These are phyloP conservation scores for Isabelozyma pseudorhagii DNA, from an alignment of 805 yeast species.

Conservation along the genomic window DNA sequence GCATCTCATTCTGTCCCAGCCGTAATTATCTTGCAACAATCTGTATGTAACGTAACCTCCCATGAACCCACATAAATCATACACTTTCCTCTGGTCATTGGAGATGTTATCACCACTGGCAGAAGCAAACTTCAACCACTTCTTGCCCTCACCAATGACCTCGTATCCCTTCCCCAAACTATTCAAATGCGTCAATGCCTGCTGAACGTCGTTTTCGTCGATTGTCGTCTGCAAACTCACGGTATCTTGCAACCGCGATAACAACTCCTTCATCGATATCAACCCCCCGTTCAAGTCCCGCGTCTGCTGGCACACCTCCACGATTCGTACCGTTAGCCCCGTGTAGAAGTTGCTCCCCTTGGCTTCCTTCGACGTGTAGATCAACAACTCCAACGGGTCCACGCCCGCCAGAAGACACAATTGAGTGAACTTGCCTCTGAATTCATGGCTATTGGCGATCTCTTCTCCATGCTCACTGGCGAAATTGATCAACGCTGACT, in stretches of 20 bases:
- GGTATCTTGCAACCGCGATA: conserved; percentile 24
- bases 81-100: conserved; percentile 64
- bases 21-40: conserved; percentile 67
- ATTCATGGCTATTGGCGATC: conserved; percentile 58
- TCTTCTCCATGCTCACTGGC: conserved; percentile 70
- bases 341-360: conserved; percentile 53
- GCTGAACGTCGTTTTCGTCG: conserved; percentile 51
- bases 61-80: conserved; percentile 71
- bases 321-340: conserved; percentile 68
- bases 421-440: conserved; percentile 67
- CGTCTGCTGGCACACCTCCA: conserved; percentile 72
- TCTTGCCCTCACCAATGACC: conserved; percentile 53
- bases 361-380: conserved; percentile 23
- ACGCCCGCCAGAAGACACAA: conserved; percentile 81
- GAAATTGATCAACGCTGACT: conserved; percentile 70
- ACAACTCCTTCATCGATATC: conserved; percentile 50
- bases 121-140: conserved; percentile 43
- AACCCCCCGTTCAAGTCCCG: conserved; percentile 80
- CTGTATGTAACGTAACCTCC: conserved; percentile 69
- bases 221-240: conserved; percentile 28
- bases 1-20: conserved; percentile 68
- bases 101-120: conserved; percentile 25
- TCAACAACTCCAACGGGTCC: conserved; percentile 59
- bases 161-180: conserved; percentile 71
- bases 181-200: conserved; percentile 51